phyloP scores from a whole-genome alignment of 441 rosid species.

The Arabidopsis lyrata region DNA sequence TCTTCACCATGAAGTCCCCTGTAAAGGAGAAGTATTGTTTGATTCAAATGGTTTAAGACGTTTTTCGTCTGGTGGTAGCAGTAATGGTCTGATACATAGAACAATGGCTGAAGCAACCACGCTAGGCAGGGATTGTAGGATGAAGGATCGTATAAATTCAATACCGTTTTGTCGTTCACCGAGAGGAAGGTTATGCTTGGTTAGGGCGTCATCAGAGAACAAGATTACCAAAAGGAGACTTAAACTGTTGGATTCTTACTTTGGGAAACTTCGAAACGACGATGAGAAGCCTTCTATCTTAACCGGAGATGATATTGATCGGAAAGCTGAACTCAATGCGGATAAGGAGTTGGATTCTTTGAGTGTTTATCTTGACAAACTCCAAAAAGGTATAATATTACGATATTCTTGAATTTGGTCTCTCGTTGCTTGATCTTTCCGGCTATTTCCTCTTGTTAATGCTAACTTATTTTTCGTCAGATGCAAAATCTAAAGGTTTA shows the following conservation, averaged over 20 bases:
- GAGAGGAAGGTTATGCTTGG: slow-evolving; percentile 38
- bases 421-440: neutral
- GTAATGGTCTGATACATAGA: slow-evolving; percentile 41
- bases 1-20: slow-evolving; percentile 54
- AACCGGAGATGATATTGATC: neutral
- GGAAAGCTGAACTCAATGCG: slow-evolving; percentile 36
- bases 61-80: slow-evolving; percentile 35
- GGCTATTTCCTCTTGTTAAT: neutral
- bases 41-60: slow-evolving; percentile 40
- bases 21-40: slow-evolving; percentile 38
- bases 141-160: slow-evolving; percentile 33
- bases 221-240: slow-evolving; percentile 49
- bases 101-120: slow-evolving; percentile 12
- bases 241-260: slow-evolving; percentile 71
- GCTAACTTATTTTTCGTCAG: slow-evolving; percentile 39
- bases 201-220: slow-evolving; percentile 44
- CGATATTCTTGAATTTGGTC: neutral
- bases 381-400: slow-evolving; percentile 51
- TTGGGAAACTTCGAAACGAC: slow-evolving; percentile 54
- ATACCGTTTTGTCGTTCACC: slow-evolving; percentile 28
- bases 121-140: slow-evolving; percentile 29
- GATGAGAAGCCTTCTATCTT: slow-evolving; percentile 41
- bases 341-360: slow-evolving; percentile 53
- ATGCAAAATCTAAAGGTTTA: slow-evolving; percentile 36
- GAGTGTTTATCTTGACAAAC: slow-evolving; percentile 64